Evolutionary conservation across 805 yeast genomes (phyloP), one percentile per base, ranked within the genome.

Genomic region (Debaryomyces castellii): DNA sequence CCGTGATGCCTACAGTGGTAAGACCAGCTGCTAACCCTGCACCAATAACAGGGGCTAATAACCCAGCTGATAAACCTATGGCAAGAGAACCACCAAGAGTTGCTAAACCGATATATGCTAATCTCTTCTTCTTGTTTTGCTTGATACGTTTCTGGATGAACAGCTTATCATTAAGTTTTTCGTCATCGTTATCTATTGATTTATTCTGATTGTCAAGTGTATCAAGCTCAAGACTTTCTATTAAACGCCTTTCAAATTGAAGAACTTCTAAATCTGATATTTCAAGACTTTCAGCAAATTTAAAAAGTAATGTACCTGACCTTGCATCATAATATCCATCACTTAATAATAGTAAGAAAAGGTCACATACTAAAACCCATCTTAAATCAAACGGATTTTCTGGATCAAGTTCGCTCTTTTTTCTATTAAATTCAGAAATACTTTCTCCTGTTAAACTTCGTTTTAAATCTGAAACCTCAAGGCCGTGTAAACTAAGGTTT

Each of bases 21-120:
- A 94, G 73, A 12, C 98, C 99, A 3, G 98, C 98, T 1, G 98
- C 99, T 23, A 94, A 60, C 58, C 99, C 99, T 1, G 98, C 98
- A 41, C 98, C 98, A 58, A 94, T 95, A 2, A 95, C 96, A 0
- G 99, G 99, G 0, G 99, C 99, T 38, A 94, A 69, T 37, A 94
- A 66, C 5, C 99, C 99, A 7, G 96, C 98, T 49, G 97, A 89
- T 16, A 94, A 71, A 1, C 99, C 99, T 47, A 94, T 80, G 1
- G 94, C 96, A 18, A 94, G 71, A 1, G 96, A 91, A 2, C 99
- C 99, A 23, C 98, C 98, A 12, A 91, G 76, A 6, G 98, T 94
- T 0, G 99, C 99, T 40, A 94, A 69, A 0, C 98, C 99, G 50
- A 94, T 87, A 58, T 88, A 90, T 43, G 89, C 85, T 62, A 89